These are phyloP conservation scores for Sclerotinia trifoliorum DNA, from an alignment of 2,329 filamentous ascomycete species.

Conservation along the genomic window DNA sequence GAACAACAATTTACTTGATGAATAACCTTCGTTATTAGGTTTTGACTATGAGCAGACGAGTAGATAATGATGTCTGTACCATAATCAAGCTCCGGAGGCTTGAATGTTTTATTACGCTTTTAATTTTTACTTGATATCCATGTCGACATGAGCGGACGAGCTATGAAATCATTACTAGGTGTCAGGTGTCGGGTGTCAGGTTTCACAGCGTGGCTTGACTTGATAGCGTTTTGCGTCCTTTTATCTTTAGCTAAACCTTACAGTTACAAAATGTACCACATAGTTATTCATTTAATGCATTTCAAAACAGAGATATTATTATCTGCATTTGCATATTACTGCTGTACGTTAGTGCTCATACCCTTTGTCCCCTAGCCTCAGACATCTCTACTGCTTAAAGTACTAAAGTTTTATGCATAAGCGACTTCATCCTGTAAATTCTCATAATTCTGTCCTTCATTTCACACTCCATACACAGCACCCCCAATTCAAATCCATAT, in stretches of 20 bases:
- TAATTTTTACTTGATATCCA: constrained; percentile 10
- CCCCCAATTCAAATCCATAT: constrained; percentile 52
- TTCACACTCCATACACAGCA: constrained; percentile 50
- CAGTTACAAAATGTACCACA: neutral
- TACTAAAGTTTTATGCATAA: constrained; percentile 58
- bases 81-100: neutral
- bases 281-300: neutral
- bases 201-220: neutral
- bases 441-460: constrained; percentile 43
- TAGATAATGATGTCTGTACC: constrained; percentile 1
- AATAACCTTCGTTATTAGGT: constrained; percentile 24
- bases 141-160: constrained; percentile 9
- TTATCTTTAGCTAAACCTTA: neutral
- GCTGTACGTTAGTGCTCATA: neutral
- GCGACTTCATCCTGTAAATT: constrained; percentile 41
- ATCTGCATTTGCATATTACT: neutral
- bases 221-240: neutral
- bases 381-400: constrained; percentile 41
- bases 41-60: neutral
- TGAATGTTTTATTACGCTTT: neutral
- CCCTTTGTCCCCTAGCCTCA: neutral
- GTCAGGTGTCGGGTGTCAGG: neutral
- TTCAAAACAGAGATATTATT: neutral
- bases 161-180: constrained; percentile 12
- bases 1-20: constrained; percentile 24